These are phyloP conservation scores for Globisporangium irregulare DNA, from an alignment of 352 stramenopile genomes.

Conservation along the genomic window DNA sequence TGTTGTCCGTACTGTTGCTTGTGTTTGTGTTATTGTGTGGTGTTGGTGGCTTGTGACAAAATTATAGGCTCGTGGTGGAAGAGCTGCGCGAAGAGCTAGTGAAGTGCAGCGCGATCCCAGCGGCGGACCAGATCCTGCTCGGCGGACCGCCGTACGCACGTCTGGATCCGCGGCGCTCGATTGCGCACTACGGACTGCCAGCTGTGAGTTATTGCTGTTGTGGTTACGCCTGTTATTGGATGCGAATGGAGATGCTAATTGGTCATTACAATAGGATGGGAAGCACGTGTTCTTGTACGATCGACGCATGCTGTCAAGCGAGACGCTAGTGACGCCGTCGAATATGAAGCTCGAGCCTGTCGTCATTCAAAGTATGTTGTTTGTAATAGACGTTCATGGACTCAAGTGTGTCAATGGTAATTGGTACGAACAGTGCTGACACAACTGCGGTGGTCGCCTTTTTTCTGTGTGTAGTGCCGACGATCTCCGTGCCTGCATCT, in stretches of 20 bases:
- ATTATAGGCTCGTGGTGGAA: constrained; percentile 56
- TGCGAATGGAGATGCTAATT: background rate
- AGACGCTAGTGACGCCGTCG: constrained; percentile 44
- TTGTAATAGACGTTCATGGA: background rate
- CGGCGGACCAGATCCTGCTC: constrained; percentile 76
- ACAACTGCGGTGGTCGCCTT: background rate
- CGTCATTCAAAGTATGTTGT: constrained; percentile 2
- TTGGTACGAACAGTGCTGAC: background rate
- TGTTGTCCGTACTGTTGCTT: background rate
- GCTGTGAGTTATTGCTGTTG: constrained; percentile 24
- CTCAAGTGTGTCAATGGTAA: too few species aligned
- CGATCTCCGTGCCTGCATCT: constrained; percentile 49
- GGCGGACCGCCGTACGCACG: constrained; percentile 73
- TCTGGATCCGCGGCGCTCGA: constrained; percentile 61
- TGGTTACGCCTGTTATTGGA: background rate
- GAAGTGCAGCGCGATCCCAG: constrained; percentile 52
- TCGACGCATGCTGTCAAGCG: constrained; percentile 70
- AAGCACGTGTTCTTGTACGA: constrained; percentile 85
- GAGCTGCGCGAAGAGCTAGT: constrained; percentile 67
- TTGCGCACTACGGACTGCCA: constrained; percentile 70
- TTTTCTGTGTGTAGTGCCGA: constrained; percentile 39
- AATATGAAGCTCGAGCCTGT: constrained; percentile 30
- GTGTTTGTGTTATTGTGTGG: background rate
- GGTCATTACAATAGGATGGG: constrained; percentile 26
- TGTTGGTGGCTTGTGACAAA: constrained; percentile 7